Evolutionary conservation across 495 filamentous ascomycete species (phyloP).

Genomic region (Apiosordaria backusii): DNA sequence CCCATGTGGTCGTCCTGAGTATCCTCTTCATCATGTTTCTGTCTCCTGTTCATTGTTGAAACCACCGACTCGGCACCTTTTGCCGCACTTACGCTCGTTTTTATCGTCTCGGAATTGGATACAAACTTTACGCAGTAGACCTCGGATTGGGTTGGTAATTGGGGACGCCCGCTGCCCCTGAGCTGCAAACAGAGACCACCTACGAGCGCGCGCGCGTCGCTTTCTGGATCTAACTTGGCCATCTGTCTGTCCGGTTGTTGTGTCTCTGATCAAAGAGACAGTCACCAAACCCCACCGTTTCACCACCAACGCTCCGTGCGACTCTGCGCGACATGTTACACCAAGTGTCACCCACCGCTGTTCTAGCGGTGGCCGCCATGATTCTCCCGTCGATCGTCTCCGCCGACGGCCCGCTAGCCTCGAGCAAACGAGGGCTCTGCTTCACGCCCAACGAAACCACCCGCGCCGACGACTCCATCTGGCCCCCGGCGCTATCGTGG

Average conservation of each 20-base stretch:
- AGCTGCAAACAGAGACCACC: background rate
- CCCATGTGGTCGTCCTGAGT: background rate
- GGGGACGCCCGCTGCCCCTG: no score
- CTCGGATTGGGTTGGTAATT: background rate
- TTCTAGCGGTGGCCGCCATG: conserved; percentile 3
- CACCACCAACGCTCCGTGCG: no score
- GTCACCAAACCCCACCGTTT: no score
- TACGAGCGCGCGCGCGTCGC: no score
- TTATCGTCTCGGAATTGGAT: background rate
- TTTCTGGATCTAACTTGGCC: no score
- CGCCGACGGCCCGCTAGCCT: conserved; percentile 32
- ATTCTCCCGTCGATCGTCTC: conserved; percentile 12
- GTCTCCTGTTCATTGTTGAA: background rate
- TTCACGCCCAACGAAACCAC: conserved; percentile 53
- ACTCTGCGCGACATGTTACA: conserved; percentile 10
- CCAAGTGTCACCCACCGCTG: conserved; percentile 1
- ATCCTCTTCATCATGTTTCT: background rate
- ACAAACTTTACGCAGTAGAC: background rate
- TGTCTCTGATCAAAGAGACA: no score
- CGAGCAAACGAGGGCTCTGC: conserved; percentile 67
- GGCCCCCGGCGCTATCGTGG: conserved; percentile 65
- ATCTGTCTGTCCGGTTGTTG: no score
- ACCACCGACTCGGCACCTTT: background rate
- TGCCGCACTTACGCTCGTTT: background rate
- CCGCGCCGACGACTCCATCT: conserved; percentile 57